phyloP scores from a whole-genome alignment of 2,329 filamentous ascomycete species.

The Trichophaea hybrida region DNA sequence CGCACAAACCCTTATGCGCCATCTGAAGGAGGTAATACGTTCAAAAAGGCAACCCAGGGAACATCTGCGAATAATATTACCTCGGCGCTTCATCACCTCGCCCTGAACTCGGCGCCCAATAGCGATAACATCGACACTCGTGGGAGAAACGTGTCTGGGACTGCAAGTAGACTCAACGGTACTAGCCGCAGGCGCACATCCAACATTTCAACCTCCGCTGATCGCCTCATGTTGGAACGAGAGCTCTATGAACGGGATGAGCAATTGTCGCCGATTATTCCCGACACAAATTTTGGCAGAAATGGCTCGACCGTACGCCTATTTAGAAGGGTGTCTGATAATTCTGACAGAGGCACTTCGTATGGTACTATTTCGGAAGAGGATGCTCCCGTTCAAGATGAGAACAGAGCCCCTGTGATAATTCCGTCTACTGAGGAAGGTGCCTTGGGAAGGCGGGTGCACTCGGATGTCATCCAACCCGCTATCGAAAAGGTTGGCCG shows the following conservation, averaged over 20 bases:
- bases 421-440: slow-evolving; percentile 55
- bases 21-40: not conserved
- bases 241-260: not conserved
- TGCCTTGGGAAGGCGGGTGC: slow-evolving; percentile 64
- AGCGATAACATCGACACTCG: slow-evolving; percentile 11
- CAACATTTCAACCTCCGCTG: not conserved
- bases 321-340: slow-evolving; percentile 74
- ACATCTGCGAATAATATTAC: slow-evolving; percentile 4
- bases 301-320: slow-evolving; percentile 80
- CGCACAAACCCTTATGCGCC: slow-evolving; percentile 11
- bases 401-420: slow-evolving; percentile 30
- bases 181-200: not conserved
- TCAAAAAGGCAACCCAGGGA: not conserved
- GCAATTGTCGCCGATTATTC: slow-evolving; percentile 39
- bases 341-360: slow-evolving; percentile 32
- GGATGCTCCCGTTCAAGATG: slow-evolving; percentile 28
- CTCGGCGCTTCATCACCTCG: slow-evolving; percentile 13
- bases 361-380: slow-evolving; percentile 9
- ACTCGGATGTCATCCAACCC: slow-evolving; percentile 66
- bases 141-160: slow-evolving; percentile 10
- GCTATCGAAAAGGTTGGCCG: slow-evolving; percentile 57
- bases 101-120: slow-evolving; percentile 17
- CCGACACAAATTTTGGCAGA: slow-evolving; percentile 89
- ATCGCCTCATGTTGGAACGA: not conserved
- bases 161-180: slow-evolving; percentile 1